phyloP scores from a whole-genome alignment of 2,329 filamentous ascomycete genomes.

The Neospermospora avenae region DNA sequence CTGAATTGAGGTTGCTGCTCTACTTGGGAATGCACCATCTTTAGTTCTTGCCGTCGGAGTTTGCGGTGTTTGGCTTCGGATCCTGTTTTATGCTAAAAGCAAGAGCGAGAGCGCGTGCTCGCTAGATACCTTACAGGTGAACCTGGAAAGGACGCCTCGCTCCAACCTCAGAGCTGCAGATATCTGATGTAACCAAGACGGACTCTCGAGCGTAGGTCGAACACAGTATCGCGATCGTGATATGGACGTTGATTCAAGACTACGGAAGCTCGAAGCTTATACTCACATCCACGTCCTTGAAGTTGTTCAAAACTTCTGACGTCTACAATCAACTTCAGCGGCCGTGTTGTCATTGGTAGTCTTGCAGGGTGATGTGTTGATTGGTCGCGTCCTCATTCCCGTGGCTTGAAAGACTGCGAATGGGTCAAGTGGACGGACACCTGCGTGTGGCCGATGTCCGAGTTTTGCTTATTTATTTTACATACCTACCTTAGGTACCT shows the following conservation, averaged over 20 bases:
- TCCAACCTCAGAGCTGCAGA: neutral
- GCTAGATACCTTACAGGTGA: neutral
- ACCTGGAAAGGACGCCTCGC: neutral
- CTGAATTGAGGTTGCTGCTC: constrained; percentile 1
- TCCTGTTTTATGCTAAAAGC: neutral
- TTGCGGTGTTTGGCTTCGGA: neutral
- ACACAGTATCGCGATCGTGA: neutral
- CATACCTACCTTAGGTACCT: too few relatives aligned
- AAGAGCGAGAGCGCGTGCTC: neutral
- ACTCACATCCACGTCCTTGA: neutral
- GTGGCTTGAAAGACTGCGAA: constrained; percentile 7
- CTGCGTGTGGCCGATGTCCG: neutral
- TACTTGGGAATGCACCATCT: neutral
- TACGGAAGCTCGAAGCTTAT: neutral
- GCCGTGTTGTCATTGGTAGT: constrained; percentile 5
- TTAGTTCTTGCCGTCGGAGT: neutral
- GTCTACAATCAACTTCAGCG: neutral
- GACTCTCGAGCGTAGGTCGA: neutral
- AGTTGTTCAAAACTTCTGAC: neutral
- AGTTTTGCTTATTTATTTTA: neutral
- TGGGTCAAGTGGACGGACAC: neutral
- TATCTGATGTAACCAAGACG: neutral
- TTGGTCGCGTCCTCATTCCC: constrained; percentile 3
- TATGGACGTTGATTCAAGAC: neutral
- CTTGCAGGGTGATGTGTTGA: constrained; percentile 10